phyloP scores from a whole-genome alignment of 2,329 filamentous ascomycete species.

The Xylariaceae sp. region DNA sequence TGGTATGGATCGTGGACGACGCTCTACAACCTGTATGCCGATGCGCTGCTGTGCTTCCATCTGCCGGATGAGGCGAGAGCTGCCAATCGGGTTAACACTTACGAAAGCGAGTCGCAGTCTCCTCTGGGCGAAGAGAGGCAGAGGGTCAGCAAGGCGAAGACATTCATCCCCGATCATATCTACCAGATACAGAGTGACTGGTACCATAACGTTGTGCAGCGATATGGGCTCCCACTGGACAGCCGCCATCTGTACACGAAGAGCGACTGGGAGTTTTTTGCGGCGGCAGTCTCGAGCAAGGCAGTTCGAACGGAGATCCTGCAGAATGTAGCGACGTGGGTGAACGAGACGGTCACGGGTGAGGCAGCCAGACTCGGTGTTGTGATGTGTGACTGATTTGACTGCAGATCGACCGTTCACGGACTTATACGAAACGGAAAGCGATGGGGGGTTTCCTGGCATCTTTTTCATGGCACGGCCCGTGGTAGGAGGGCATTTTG shows the following conservation, averaged over 20 bases:
- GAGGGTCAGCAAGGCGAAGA: constrained; percentile 22
- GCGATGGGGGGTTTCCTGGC: constrained; percentile 68
- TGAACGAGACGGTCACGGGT: constrained; percentile 75
- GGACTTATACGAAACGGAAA: constrained; percentile 79
- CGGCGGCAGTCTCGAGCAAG: constrained; percentile 71
- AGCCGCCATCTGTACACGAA: constrained; percentile 81
- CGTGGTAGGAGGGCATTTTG: constrained; percentile 82
- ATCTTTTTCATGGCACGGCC: constrained; percentile 76
- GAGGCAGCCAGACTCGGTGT: too few relatives aligned
- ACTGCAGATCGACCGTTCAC: constrained; percentile 65
- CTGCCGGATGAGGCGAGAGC: constrained; percentile 30
- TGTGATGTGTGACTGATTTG: too few relatives aligned
- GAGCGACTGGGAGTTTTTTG: constrained; percentile 89
- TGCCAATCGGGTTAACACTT: constrained; percentile 19
- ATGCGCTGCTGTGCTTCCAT: constrained; percentile 76
- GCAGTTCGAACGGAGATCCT: constrained; percentile 67
- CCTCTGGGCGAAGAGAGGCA: constrained; percentile 11
- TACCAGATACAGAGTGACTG: constrained; percentile 78
- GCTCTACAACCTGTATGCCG: constrained; percentile 74
- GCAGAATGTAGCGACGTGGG: constrained; percentile 70
- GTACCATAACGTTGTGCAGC: constrained; percentile 75
- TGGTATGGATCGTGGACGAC: constrained; percentile 83
- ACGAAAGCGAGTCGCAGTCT: constrained; percentile 20
- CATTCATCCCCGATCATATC: constrained; percentile 69
- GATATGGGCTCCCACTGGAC: constrained; percentile 79